Base-by-base conservation (phyloP, 176 grass and related monocot genomes). In the Avena insularis region DNA sequence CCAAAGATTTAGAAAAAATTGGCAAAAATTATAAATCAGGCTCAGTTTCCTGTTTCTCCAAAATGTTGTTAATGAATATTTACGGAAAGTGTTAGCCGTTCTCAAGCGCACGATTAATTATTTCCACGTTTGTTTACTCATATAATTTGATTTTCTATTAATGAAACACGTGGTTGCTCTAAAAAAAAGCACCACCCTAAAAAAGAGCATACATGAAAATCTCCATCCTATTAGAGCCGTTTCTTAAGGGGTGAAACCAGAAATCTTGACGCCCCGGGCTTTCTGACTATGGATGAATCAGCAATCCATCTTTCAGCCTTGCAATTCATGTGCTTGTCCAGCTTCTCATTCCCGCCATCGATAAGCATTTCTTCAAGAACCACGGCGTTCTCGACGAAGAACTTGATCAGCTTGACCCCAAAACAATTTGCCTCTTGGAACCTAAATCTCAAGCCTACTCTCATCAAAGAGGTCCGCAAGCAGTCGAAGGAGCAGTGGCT, bases 341-440 rank as follows among this genome's bases (percentile, higher is more conserved):
- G 8, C 8, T 23, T 61, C 20, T 9, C 20, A 23, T 61, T 23
- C 58, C 58, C 20, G 58, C 20, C 17, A 10, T 61, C 20, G 10
- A 61, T 61, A 23, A 20, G 2, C 58, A 61, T 23, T 61, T 61
- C 58, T 61, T 61, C 20, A 63, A 63, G 60, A 27, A 63, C 60
- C 21, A 63, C 25, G 0, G 60, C 21, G 60, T 63, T 63, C 10
- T 63, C 60, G 11, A 36, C 53, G 0, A 72, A 73, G 82, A 83
- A 73, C 16, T 83, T 71, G 20, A 82, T 4, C 1, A 82, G 79
- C 1, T 66, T 29, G 46, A 69, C 47, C 12, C 79, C 79, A 9
- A 82, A 47, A n/a, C 60, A 36, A 29, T 33, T 69, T 0, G 62
- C 12, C 9, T 17, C 19, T 2, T 67, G 25, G 4, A 82, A 2